These are phyloP conservation scores for Auxenochlorella pyrenoidosa DNA, from an alignment of 139 green algal species.

Conservation along the genomic window DNA sequence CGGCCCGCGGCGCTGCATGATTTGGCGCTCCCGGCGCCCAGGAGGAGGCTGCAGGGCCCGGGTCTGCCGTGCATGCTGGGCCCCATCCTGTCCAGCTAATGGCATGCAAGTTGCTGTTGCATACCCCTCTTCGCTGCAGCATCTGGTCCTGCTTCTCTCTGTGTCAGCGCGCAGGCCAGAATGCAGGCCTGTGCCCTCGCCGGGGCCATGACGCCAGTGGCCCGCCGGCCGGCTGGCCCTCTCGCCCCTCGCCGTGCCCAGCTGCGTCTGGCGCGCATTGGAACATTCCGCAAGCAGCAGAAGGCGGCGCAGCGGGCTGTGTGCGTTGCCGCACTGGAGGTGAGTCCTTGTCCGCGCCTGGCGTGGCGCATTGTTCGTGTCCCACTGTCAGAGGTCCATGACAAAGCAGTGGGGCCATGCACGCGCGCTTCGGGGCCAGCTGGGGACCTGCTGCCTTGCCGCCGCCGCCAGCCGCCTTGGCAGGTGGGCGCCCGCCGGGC, in stretches of 20 bases:
- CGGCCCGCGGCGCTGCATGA: too few species aligned
- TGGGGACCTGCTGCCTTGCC: background rate
- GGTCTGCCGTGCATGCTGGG: too few species aligned
- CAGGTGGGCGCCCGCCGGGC: background rate
- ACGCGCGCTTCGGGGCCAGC: background rate
- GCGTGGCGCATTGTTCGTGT: background rate
- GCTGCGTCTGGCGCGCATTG: background rate
- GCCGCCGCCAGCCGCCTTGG: background rate
- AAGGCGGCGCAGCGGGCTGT: background rate
- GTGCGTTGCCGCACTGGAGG: background rate
- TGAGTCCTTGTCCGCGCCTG: background rate
- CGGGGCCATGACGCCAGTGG: background rate
- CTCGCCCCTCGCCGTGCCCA: background rate
- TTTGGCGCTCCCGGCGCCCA: too few species aligned
- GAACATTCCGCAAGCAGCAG: background rate
- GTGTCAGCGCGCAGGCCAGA: background rate
- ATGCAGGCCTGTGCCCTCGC: background rate
- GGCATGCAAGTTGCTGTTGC: background rate
- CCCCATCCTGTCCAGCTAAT: too few species aligned
- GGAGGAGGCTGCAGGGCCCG: too few species aligned
- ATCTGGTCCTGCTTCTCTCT: background rate
- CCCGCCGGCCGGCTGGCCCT: background rate
- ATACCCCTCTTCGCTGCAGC: too few species aligned
- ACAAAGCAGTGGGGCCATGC: background rate
- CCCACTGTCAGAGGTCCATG: too few species aligned